These are phyloP conservation scores for Pichia occidentalis DNA, from an alignment of 805 yeast genomes.

Conservation along the genomic window DNA sequence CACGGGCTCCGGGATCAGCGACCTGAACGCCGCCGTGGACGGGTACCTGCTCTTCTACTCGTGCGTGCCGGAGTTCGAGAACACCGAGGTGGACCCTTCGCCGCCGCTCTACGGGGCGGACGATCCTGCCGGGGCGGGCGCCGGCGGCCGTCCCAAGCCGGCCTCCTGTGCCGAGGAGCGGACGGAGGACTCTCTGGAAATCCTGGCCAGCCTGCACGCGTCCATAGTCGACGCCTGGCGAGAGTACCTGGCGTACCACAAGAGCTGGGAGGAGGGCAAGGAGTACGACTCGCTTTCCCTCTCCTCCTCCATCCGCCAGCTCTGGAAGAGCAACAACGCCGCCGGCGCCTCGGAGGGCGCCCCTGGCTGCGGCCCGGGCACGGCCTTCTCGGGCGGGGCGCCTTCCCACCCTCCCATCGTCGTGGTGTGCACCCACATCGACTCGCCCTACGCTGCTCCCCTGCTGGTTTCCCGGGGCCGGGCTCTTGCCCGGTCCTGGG, in stretches of 20 bases:
- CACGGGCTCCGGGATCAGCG: constrained; percentile 76
- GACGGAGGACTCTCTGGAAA: constrained; percentile 23
- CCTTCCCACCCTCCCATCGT: constrained; percentile 52
- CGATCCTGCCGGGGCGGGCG: too few relatives aligned
- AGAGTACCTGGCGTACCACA: constrained; percentile 51
- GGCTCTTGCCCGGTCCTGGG: constrained; percentile 53
- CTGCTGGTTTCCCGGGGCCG: constrained; percentile 51
- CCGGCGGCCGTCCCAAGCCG: too few relatives aligned
- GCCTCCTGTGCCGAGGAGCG: background rate
- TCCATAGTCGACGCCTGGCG: constrained; percentile 70
- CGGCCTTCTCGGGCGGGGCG: too few relatives aligned
- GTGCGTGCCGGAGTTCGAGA: constrained; percentile 54
- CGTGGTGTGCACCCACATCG: constrained; percentile 57
- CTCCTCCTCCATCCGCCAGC: constrained; percentile 47
- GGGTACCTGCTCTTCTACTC: constrained; percentile 67
- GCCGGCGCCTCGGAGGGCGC: background rate
- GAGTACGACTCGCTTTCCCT: constrained; percentile 64
- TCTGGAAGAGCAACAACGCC: constrained; percentile 42
- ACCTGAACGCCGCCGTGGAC: constrained; percentile 66
- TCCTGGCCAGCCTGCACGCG: constrained; percentile 42
- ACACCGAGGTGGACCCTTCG: constrained; percentile 16
- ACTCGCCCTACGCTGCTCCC: constrained; percentile 55
- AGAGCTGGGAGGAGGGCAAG: constrained; percentile 53
- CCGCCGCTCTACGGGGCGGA: constrained; percentile 8
- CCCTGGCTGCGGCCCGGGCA: too few relatives aligned